Percentiles rank a stretch among this genome's conserved stretches.
These are phyloP conservation scores for Cryptosporidium parvum DNA, from an alignment of 169 alveolate species.

Conservation along the genomic window DNA sequence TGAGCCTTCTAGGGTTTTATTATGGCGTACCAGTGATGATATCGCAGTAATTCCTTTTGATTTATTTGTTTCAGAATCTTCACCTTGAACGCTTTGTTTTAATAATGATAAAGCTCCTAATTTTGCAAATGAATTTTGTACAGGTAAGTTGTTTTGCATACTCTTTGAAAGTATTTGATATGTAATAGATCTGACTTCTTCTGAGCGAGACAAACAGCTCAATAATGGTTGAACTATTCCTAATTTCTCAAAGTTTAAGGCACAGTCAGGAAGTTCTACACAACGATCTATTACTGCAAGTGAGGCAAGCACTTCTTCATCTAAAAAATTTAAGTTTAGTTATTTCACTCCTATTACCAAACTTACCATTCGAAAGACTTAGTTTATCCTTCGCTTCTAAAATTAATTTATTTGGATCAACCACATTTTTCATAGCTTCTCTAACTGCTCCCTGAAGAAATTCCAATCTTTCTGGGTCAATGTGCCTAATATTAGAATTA, in stretches of 20 bases:
- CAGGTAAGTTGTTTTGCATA: constrained; percentile 60
- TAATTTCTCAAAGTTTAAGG: constrained; percentile 36
- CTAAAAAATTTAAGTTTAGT: neutral
- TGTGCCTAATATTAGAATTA: neutral
- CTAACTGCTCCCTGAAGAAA: constrained; percentile 71
- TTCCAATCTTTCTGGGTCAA: constrained; percentile 65
- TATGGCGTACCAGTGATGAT: constrained; percentile 63
- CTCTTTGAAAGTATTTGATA: constrained; percentile 56
- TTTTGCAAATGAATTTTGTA: constrained; percentile 25
- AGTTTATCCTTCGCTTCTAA: constrained; percentile 28
- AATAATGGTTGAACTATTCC: constrained; percentile 55
- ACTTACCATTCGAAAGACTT: constrained; percentile 27
- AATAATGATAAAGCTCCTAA: constrained; percentile 36
- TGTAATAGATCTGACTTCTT: constrained; percentile 46
- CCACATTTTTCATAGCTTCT: constrained; percentile 65
- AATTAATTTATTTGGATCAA: constrained; percentile 60
- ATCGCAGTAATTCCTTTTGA: constrained; percentile 64
- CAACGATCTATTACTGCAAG: constrained; percentile 51
- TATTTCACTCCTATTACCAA: neutral
- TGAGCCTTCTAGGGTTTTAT: neutral
- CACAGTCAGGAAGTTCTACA: constrained; percentile 59
- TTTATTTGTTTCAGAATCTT: neutral
- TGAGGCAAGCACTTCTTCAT: constrained; percentile 46
- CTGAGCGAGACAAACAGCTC: constrained; percentile 23
- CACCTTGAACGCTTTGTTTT: constrained; percentile 15